Conservation (phyloP, 257 asterid species). For the Solanum virginianum region DNA sequence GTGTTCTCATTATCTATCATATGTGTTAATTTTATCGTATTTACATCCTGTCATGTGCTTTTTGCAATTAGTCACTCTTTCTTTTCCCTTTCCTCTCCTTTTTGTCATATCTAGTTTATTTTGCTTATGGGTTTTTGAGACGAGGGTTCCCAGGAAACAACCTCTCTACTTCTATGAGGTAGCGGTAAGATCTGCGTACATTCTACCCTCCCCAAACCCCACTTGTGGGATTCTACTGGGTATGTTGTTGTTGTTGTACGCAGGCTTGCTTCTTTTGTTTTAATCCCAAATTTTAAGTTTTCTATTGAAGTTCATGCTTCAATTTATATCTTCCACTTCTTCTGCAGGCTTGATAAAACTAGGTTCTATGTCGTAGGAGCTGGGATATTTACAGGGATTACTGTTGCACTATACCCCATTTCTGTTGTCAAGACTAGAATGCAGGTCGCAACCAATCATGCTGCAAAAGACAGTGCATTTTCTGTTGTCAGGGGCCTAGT, state of each 20-base stretch:
- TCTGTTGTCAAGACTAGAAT: constrained; percentile 86
- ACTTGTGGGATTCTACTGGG: too few species aligned
- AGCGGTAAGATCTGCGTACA: too few species aligned
- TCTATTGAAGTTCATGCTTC: neutral
- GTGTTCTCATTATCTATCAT: too few species aligned
- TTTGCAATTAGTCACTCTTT: too few species aligned
- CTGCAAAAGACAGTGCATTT: constrained; percentile 56
- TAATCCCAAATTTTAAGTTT: neutral
- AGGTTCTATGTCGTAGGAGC: constrained; percentile 84
- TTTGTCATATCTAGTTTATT: too few species aligned
- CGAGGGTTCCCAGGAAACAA: too few species aligned
- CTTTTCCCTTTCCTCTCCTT: too few species aligned
- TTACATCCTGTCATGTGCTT: too few species aligned
- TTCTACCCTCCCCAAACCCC: too few species aligned
- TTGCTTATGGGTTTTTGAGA: too few species aligned
- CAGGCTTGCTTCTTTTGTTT: neutral
- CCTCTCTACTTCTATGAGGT: too few species aligned
- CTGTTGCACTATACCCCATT: constrained; percentile 80
- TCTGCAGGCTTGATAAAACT: constrained; percentile 65
- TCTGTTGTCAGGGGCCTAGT: constrained; percentile 64
- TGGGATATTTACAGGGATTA: constrained; percentile 74
- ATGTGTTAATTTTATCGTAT: too few species aligned
- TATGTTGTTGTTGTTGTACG: neutral
- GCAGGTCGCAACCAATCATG: constrained; percentile 57
- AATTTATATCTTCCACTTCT: neutral